Evolutionary conservation across 1,284 basidiomycete genomes (phyloP), one percentile per base, ranked within the genome.

Genomic region (Flammula alnicola): DNA sequence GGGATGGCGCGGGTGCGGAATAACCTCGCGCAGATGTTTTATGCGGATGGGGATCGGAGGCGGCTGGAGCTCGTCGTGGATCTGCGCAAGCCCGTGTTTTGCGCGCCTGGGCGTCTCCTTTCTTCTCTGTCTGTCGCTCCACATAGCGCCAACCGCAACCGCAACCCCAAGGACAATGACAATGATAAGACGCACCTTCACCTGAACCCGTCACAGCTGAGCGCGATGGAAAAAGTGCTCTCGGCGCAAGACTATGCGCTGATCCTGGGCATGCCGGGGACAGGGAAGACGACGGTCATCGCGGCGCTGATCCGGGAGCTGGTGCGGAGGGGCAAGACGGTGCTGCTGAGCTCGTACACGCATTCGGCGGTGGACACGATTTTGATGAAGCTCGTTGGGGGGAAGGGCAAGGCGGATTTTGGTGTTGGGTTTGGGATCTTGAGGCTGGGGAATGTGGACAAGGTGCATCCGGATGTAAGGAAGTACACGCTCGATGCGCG

Each of bases 341-440:
- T 99, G 4, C 70, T 99, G 17, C 70, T 99, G 48, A 91, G 92
- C 1, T 93, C 91, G 38, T 97, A 98, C 65, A 99, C 96, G 1
- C 97, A 99, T 73, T 97, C 94, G 5, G 97, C 97, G 0, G 96
- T 99, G 37, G 96, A 99, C 61, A 98, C 88, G 4, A 96, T 99
- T 60, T 64, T 98, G 62, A 72, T 87, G 63, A 98, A 98, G 70
- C 68, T 95, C 54, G 77, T 58, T 44, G 54, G 32, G 16, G 19
- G 39, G 11, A 41, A 26, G 20, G 38, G 25, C 23, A 35, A 6
- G 43, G 47, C 39, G 30, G 25, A 16, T n/a, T n/a, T n/a, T n/a
- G 19, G 49, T 6, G 33, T 71, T 5, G 81, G 86, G 39, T 89
- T 93, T 63, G 73, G 78, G 6, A 88, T 98, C 29, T 67, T 99